Base-by-base conservation (phyloP, 257 asterid genomes). In the Penstemon barbatus region DNA sequence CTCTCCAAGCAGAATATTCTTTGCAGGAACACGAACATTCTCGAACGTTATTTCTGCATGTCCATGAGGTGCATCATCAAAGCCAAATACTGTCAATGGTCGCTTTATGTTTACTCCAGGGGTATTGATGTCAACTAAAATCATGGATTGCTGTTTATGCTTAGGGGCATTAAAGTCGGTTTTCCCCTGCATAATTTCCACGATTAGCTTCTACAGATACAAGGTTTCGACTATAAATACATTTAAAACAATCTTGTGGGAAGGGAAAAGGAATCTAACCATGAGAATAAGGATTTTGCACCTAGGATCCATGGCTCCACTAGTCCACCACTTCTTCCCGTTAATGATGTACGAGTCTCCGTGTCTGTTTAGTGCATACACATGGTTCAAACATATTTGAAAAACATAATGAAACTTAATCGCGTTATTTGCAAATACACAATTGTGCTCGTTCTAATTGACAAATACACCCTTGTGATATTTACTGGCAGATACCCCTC, bases 231-330 rank as follows among this genome's bases (percentile, higher is more conserved):
- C 60, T 63, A 42, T 3, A 43, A 57, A 42, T 13, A 55, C 6
- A 8, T 56, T 53, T 39, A 18, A 51, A 46, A 8, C 51, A 48
- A 61, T 59, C 52, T 41, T 33, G 51, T 3, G 4, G 51, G 38
- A 8, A 46, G 58, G 65, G 41, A 60, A 44, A 11, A 63, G 61
- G 37, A 4, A 75, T 77, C 89, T 79, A 74, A 93, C 99, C 97
- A 93, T 93, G 73, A 90, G 91, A 52, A 93, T 87, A 74, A 93
- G 96, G 75, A 93, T 63, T 75, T 85, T 85, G 83, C 99, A 93
- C 86, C 99, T 74, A 56, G 97, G 99, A 82, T 93, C 97, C 99
- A 93, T 90, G 76, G 99, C 99, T 73, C 99, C 99, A 39, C 96
- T 90, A 4, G 97, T 89, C 99, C 97, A 93, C 99, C 99, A 93